phyloP scores from a whole-genome alignment of 148 eudicot genomes.

The Rhododendron ferrugineum region DNA sequence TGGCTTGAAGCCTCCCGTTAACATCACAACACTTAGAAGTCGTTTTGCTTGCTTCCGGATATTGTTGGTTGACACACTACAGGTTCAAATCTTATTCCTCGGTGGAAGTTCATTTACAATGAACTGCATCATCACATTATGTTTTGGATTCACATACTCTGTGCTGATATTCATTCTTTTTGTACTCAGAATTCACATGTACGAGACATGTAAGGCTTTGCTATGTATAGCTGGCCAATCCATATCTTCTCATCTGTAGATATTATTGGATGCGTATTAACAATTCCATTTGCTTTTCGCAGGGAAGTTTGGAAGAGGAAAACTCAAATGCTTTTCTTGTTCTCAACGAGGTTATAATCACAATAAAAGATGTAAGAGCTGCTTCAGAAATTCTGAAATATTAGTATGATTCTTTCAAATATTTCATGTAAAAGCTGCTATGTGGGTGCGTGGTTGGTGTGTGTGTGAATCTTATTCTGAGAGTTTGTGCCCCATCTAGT shows the following conservation, averaged over 20 bases:
- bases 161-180: background rate
- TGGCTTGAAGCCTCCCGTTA: slow-evolving; percentile 58
- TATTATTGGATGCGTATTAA: background rate
- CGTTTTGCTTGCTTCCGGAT: slow-evolving; percentile 60
- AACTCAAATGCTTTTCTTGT: slow-evolving; percentile 74
- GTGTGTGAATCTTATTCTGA: background rate
- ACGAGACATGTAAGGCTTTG: background rate
- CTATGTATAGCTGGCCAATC: background rate
- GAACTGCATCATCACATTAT: background rate
- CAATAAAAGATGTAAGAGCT: slow-evolving; percentile 81
- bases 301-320: slow-evolving; percentile 58
- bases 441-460: background rate
- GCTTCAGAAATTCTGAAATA: background rate
- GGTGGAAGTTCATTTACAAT: background rate
- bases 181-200: background rate
- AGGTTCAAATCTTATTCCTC: slow-evolving; percentile 30
- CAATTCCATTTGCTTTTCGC: slow-evolving; percentile 17
- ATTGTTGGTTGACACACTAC: slow-evolving; percentile 55
- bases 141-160: background rate
- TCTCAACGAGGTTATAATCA: slow-evolving; percentile 73
- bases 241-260: background rate
- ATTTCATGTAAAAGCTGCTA: background rate
- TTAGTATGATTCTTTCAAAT: background rate
- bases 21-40: slow-evolving; percentile 38
- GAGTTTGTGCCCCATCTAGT: background rate